Percentiles rank a stretch among this genome's conserved stretches.
Evolutionary conservation across 208 protist genomes (phyloP).

Genomic region (Acanthamoeba castellanii): DNA sequence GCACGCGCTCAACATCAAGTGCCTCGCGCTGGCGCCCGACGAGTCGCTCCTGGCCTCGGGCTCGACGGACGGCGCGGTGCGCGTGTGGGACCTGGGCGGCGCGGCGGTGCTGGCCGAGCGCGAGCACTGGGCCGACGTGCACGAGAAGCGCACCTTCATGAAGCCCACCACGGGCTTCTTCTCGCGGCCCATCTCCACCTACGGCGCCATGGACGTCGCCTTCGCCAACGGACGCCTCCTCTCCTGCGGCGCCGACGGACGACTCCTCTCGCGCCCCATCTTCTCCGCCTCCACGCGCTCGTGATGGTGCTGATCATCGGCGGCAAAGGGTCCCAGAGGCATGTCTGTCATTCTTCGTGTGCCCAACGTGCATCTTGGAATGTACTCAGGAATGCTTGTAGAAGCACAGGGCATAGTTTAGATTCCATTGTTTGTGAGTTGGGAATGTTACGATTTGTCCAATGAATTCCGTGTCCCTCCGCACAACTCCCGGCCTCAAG

Average conservation of each 20-base stretch:
- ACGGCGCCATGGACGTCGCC: slow-evolving; percentile 55
- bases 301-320: too few relatives aligned
- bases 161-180: slow-evolving; percentile 65
- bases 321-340: too few relatives aligned
- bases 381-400: too few relatives aligned
- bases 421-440: too few relatives aligned
- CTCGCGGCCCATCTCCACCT: slow-evolving; percentile 56
- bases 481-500: too few relatives aligned
- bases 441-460: too few relatives aligned
- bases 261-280: slow-evolving; percentile 1
- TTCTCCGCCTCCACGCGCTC: background rate
- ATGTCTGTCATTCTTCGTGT: too few relatives aligned
- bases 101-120: background rate
- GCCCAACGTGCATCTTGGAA: too few relatives aligned
- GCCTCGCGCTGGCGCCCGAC: slow-evolving; percentile 8
- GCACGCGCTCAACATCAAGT: slow-evolving; percentile 54
- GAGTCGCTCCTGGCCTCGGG: slow-evolving; percentile 10
- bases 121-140: slow-evolving; percentile 54
- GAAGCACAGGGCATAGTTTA: too few relatives aligned
- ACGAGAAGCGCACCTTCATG: slow-evolving; percentile 73
- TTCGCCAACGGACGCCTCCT: slow-evolving; percentile 7
- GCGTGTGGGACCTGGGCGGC: slow-evolving; percentile 30
- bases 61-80: slow-evolving; percentile 38
- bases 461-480: too few relatives aligned
- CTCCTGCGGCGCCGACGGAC: slow-evolving; percentile 67